These are phyloP conservation scores for Onygenales sp. DNA, from an alignment of 2,329 filamentous ascomycete genomes.

Conservation along the genomic window DNA sequence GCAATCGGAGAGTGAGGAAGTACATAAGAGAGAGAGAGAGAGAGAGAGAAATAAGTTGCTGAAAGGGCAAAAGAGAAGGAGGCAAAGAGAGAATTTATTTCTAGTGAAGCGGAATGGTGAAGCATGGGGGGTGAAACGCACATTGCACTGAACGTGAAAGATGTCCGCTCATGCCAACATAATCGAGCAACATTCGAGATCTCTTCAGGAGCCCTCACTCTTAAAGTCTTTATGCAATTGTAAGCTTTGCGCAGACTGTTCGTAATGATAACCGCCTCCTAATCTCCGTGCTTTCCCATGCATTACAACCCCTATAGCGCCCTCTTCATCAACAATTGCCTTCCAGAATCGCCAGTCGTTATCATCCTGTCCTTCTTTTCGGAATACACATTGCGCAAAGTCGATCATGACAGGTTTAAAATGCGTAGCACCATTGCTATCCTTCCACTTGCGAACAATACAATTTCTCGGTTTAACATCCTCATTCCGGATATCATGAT, in stretches of 20 bases:
- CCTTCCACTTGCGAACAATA: slow-evolving; percentile 4
- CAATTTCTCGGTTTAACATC: slow-evolving; percentile 15
- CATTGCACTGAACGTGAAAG: too few species aligned
- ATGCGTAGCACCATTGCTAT: not conserved
- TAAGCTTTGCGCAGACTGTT: slow-evolving; percentile 7
- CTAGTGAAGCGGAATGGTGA: not conserved
- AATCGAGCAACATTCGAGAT: too few species aligned
- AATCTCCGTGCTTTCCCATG: slow-evolving; percentile 7
- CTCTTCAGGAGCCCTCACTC: not conserved
- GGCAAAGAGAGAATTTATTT: not conserved
- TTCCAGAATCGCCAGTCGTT: slow-evolving; percentile 9
- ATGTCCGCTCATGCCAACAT: too few species aligned
- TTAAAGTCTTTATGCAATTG: slow-evolving; percentile 4
- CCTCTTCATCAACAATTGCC: slow-evolving; percentile 14
- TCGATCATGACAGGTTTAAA: slow-evolving; percentile 11
- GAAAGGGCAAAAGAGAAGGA: not conserved
- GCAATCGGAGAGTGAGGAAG: too few species aligned
- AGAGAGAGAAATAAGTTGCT: too few species aligned
- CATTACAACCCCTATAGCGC: slow-evolving; percentile 12
- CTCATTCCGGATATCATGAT: slow-evolving; percentile 13
- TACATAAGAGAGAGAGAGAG: too few species aligned
- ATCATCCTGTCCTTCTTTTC: slow-evolving; percentile 9
- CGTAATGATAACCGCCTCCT: slow-evolving; percentile 12
- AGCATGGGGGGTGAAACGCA: not conserved
- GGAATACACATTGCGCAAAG: slow-evolving; percentile 10